Conservation (phyloP, 2,329 filamentous ascomycete genomes). For the Fonsecaea nubica region DNA sequence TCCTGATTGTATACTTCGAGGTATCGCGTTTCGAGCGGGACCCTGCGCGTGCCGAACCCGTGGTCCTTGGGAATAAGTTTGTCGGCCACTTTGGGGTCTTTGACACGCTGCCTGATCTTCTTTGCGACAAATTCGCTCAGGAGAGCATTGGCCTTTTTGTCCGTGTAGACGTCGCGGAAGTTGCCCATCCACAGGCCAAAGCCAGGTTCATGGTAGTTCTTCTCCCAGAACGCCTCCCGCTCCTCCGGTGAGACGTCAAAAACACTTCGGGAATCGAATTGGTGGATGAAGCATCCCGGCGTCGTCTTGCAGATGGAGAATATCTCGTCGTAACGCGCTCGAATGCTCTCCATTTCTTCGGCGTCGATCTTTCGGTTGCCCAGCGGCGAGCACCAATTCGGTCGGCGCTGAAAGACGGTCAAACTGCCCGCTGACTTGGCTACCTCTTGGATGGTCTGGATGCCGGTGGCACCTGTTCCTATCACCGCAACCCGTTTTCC, state of each 20-base stretch:
- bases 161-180: conserved; percentile 60
- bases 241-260: conserved; percentile 25
- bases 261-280: conserved; percentile 44
- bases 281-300: neutral
- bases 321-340: neutral
- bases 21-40: conserved; percentile 57
- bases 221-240: conserved; percentile 56
- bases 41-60: conserved; percentile 61
- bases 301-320: neutral
- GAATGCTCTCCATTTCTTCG: conserved; percentile 53
- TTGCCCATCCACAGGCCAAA: conserved; percentile 60
- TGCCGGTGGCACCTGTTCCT: conserved; percentile 68
- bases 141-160: conserved; percentile 57
- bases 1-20: conserved; percentile 58
- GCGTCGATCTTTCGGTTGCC: conserved; percentile 53
- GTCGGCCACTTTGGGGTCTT: conserved; percentile 58
- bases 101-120: conserved; percentile 60
- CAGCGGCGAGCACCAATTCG: conserved; percentile 70
- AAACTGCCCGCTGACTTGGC: conserved; percentile 59
- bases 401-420: conserved; percentile 66
- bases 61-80: conserved; percentile 62
- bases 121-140: conserved; percentile 63
- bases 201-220: conserved; percentile 59
- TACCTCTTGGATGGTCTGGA: conserved; percentile 64
- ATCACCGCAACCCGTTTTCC: conserved; percentile 67